Base-by-base conservation (phyloP, 2,329 filamentous ascomycete genomes). In the Alternaria brassicae region DNA sequence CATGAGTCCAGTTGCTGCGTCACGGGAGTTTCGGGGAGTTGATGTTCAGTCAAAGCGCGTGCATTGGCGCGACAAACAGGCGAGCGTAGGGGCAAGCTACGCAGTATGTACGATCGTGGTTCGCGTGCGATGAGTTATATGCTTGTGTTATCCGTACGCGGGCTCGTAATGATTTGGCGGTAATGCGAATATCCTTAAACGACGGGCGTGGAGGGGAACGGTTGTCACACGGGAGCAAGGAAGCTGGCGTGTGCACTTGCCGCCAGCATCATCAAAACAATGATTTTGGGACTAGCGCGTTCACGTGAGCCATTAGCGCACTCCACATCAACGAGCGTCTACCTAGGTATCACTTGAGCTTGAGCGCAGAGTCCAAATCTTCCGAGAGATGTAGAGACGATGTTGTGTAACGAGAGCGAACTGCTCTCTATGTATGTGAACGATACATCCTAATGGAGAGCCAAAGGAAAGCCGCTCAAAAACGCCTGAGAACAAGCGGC, bases 1-100 rank as follows among this genome's bases (percentile, higher is more conserved):
- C 75, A 78, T 78, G 70, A 67, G 67, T 71, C 59, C 72, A 68
- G 72, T 72, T 69, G 69, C 56, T 68, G 66, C 63, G 65, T 51
- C 50, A 54, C 42, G 51, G 56, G 52, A 54, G 62, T 63, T 56
- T 67, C 58, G 53, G 59, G 63, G 63, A 62, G 67, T 55, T 63
- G 60, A 56, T 50, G 60, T 62, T 66, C 62, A 67, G 69, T 71
- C 66, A 66, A 68, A 69, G 75, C 74, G 74, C 73, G 75, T 74
- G 73, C 73, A 75, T 76, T 67, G 70, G 67, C 70, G 71, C 67
- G 64, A 63, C 64, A 48, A 48, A 36, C 30, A 30, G 62, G 61
- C 64, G 58, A 63, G 53, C 34, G 44, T 15, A 47, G 28, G n/a
- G 42, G 56, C 50, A 42, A 47, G 57, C 53, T 60, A 60, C 44